These are phyloP conservation scores for Pugionium dolabratum DNA, from an alignment of 345 rosid species.

Conservation along the genomic window DNA sequence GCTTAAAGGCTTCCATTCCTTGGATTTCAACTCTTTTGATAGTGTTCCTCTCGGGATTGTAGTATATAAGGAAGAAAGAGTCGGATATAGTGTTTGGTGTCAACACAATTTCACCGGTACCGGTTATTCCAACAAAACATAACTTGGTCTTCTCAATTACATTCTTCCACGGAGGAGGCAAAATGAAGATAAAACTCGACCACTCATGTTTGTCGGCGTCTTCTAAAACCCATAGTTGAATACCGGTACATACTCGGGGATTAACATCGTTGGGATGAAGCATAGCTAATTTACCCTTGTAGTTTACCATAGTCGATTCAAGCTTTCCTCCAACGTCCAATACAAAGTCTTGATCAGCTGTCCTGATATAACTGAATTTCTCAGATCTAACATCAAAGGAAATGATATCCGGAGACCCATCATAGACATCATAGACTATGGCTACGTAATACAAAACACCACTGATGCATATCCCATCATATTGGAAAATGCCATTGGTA, in stretches of 20 bases:
- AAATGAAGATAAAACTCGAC: not conserved
- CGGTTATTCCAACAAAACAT: slow-evolving; percentile 2
- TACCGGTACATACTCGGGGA: not conserved
- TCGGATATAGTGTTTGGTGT: not conserved
- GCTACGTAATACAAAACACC: slow-evolving; percentile 23
- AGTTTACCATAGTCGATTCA: not conserved
- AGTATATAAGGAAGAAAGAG: slow-evolving; percentile 12
- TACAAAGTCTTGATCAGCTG: not conserved
- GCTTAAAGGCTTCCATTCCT: slow-evolving; percentile 1
- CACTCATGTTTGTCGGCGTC: slow-evolving; percentile 7
- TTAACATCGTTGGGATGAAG: not conserved
- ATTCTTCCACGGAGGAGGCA: not conserved
- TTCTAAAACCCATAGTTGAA: slow-evolving; percentile 20
- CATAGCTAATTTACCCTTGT: slow-evolving; percentile 25
- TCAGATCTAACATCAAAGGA: slow-evolving; percentile 14
- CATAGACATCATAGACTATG: not conserved
- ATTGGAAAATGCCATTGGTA: not conserved
- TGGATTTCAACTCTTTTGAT: not conserved
- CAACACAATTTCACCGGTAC: slow-evolving; percentile 22
- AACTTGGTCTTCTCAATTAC: not conserved
- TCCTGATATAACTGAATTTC: not conserved
- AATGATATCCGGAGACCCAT: not conserved
- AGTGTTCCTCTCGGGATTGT: not conserved
- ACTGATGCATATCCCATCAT: slow-evolving; percentile 27
- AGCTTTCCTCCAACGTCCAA: no score